A percentile compares a stretch with the other conserved stretches of the same genome.
These are phyloP conservation scores for Thraustotheca clavata DNA, from an alignment of 352 stramenopile species.

Conservation along the genomic window DNA sequence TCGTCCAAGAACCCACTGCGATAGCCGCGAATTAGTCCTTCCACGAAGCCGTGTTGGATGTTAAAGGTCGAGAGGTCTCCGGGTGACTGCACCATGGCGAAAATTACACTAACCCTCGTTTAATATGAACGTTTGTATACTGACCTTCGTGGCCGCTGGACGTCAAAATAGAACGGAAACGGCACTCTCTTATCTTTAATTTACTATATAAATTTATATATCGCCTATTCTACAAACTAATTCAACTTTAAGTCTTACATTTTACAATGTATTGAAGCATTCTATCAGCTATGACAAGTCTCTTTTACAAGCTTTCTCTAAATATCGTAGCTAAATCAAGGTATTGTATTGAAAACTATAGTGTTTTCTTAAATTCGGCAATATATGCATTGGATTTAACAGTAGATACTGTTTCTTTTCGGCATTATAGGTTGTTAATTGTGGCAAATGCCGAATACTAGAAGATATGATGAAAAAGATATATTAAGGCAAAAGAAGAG, in stretches of 20 bases:
- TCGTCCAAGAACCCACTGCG: constrained; percentile 85
- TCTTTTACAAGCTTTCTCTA: neutral
- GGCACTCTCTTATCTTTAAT: neutral
- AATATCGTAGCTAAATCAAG: no score
- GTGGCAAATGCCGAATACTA: no score
- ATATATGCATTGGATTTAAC: no score
- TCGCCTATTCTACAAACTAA: neutral
- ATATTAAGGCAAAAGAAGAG: neutral
- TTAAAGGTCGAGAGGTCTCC: constrained; percentile 95
- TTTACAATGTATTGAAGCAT: neutral
- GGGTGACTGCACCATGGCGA: constrained; percentile 26
- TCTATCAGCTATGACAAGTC: neutral
- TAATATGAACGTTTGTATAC: constrained; percentile 1
- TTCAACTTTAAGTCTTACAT: neutral
- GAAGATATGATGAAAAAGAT: no score
- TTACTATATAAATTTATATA: constrained; percentile 14
- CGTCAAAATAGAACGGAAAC: constrained; percentile 23
- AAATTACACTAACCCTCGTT: constrained; percentile 3
- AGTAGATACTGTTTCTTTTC: no score
- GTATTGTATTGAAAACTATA: no score
- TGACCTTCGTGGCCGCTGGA: neutral
- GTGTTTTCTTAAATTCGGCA: no score
- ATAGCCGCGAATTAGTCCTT: constrained; percentile 96
- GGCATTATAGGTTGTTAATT: no score
- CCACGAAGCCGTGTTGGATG: constrained; percentile 96